Evolutionary conservation across 768 basidiomycete species (phyloP).

Genomic region (Mycena vitilis): DNA sequence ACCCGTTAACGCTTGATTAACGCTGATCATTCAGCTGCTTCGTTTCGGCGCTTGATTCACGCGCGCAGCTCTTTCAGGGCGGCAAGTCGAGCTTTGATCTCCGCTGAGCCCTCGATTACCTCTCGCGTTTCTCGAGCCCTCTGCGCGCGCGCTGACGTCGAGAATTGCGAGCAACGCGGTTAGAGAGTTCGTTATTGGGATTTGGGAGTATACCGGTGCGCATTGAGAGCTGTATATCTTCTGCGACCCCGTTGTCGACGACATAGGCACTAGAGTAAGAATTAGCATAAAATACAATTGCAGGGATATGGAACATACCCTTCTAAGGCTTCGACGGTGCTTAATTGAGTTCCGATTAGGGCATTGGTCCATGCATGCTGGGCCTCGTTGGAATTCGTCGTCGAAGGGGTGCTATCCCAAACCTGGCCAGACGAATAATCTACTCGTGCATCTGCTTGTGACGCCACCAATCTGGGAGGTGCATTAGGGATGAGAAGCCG

Average conservation of each 20-base stretch:
- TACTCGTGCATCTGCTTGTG: constrained; percentile 37
- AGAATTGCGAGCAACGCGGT: constrained; percentile 4
- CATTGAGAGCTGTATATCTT: not conserved
- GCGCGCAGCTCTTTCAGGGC: not conserved
- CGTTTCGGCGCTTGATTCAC: not conserved
- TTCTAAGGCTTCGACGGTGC: no score
- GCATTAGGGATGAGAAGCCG: not conserved
- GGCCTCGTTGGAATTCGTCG: constrained; percentile 36
- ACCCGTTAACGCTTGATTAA: not conserved
- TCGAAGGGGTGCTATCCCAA: constrained; percentile 35
- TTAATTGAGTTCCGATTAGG: constrained; percentile 28
- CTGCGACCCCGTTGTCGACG: not conserved
- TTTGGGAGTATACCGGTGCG: constrained; percentile 6
- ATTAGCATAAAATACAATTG: no score
- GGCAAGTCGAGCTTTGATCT: not conserved
- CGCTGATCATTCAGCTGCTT: constrained; percentile 5
- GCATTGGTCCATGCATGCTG: constrained; percentile 39
- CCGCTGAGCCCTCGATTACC: not conserved
- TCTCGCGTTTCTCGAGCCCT: not conserved
- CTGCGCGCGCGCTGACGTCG: not conserved
- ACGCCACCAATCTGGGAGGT: constrained; percentile 36
- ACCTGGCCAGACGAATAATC: constrained; percentile 33
- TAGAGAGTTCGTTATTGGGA: constrained; percentile 1
- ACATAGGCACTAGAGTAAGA: not conserved
- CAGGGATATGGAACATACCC: no score